Conservation (phyloP, 2,329 filamentous ascomycete genomes). For the Clonostachys rosea region DNA sequence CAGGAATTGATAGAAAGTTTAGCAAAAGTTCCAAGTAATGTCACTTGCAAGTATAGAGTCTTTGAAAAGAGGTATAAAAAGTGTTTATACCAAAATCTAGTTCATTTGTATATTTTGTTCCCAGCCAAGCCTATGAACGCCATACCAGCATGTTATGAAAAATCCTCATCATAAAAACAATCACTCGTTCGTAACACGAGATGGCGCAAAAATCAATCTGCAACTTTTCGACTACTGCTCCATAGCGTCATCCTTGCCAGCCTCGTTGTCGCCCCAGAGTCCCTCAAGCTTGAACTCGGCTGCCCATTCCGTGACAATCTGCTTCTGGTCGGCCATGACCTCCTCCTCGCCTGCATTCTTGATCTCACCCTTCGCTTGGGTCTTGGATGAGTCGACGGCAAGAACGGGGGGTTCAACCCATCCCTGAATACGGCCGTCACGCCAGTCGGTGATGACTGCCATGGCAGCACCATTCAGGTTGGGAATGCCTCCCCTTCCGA, state of each 20-base stretch:
- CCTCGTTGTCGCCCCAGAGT: conserved; percentile 68
- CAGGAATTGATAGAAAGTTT: too few species aligned
- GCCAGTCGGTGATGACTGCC: conserved; percentile 93
- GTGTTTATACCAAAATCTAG: too few species aligned
- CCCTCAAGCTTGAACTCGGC: conserved; percentile 94
- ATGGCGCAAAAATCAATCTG: too few species aligned
- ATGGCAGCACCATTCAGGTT: conserved; percentile 86
- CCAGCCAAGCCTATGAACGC: too few species aligned
- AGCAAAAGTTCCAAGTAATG: too few species aligned
- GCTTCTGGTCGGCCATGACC: conserved; percentile 63
- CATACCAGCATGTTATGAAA: too few species aligned
- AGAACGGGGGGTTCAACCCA: conserved; percentile 78
- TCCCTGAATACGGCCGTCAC: conserved; percentile 89
- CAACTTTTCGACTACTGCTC: conserved; percentile 30
- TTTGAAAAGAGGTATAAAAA: too few species aligned
- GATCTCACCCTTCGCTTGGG: conserved; percentile 21
- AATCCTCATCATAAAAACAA: too few species aligned
- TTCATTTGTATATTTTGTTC: too few species aligned
- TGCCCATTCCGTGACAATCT: conserved; percentile 90
- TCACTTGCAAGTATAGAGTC: too few species aligned
- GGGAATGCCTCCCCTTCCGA: conserved; percentile 85
- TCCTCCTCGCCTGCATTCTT: conserved; percentile 35
- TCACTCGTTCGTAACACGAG: too few species aligned
- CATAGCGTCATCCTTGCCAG: conserved; percentile 39
- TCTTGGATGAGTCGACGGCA: conserved; percentile 37